phyloP scores from a whole-genome alignment of 1,284 basidiomycete species.

The Polyporus tsugae region DNA sequence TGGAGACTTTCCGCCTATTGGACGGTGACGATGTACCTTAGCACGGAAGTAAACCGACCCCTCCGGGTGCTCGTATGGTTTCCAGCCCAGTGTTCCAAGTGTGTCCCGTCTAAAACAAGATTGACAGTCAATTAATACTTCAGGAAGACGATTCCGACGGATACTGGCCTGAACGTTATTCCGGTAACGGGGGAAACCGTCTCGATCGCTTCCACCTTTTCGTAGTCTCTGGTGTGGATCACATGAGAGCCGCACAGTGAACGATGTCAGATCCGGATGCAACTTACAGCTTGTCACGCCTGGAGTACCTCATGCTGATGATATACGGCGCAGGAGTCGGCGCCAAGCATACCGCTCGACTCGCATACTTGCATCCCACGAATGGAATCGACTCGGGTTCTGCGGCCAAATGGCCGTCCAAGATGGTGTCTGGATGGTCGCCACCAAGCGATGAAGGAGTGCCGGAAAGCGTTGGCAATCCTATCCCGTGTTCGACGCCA shows the following conservation, averaged over 20 bases:
- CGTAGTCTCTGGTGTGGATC: neutral
- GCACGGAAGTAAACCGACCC: conserved; percentile 1
- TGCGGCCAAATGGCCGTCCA: neutral
- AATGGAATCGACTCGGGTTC: neutral
- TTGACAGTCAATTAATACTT: no score
- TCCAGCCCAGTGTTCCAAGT: neutral
- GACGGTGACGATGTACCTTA: neutral
- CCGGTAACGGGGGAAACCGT: neutral
- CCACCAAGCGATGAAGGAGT: neutral
- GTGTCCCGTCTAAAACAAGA: neutral
- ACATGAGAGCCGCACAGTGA: neutral
- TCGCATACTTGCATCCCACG: neutral
- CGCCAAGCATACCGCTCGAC: neutral
- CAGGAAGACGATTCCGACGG: neutral
- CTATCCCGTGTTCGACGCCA: neutral
- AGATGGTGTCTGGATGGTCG: neutral
- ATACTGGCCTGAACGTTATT: neutral
- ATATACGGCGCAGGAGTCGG: neutral
- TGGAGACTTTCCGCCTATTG: no score
- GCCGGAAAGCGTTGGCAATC: neutral
- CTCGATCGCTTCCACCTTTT: neutral
- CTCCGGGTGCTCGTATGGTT: neutral
- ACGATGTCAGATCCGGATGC: neutral
- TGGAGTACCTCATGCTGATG: neutral
- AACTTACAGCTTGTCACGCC: neutral